These are phyloP conservation scores for Curvularia sp. DNA, from an alignment of 2,329 filamentous ascomycete species.

Conservation along the genomic window DNA sequence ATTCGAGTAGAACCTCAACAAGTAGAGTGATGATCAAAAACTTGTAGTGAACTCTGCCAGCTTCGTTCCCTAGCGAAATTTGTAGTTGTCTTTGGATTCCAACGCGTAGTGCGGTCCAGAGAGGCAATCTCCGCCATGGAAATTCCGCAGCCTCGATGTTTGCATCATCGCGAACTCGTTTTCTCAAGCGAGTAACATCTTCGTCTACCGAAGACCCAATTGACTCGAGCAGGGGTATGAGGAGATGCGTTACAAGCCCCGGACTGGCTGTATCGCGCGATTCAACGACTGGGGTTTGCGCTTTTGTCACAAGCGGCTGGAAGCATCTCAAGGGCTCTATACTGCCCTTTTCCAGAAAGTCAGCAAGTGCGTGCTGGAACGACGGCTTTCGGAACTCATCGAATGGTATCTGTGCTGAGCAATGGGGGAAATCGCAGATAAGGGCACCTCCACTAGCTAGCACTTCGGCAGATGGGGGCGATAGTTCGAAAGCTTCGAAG, in stretches of 20 bases:
- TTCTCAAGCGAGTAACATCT: slow-evolving; percentile 54
- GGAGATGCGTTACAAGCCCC: slow-evolving; percentile 63
- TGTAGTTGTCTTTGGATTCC: slow-evolving; percentile 60
- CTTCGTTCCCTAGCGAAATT: slow-evolving; percentile 46
- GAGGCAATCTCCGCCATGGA: slow-evolving; percentile 67
- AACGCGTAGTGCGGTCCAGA: slow-evolving; percentile 69
- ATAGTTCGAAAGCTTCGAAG: slow-evolving; percentile 67
- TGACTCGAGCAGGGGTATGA: slow-evolving; percentile 65
- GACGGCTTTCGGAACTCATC: slow-evolving; percentile 46
- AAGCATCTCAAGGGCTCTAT: slow-evolving; percentile 61
- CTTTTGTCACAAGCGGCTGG: slow-evolving; percentile 60
- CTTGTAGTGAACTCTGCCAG: slow-evolving; percentile 63
- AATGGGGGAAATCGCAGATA: slow-evolving; percentile 65
- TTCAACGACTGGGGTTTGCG: slow-evolving; percentile 58
- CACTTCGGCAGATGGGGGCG: slow-evolving; percentile 60
- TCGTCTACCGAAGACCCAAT: slow-evolving; percentile 53
- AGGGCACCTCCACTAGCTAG: slow-evolving; percentile 60
- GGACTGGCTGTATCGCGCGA: slow-evolving; percentile 64
- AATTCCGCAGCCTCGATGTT: slow-evolving; percentile 54
- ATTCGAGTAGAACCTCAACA: slow-evolving; percentile 53
- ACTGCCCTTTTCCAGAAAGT: slow-evolving; percentile 64
- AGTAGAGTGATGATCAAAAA: slow-evolving; percentile 59
- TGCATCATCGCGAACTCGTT: slow-evolving; percentile 68
- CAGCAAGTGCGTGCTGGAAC: slow-evolving; percentile 58
- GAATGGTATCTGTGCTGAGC: slow-evolving; percentile 56